Percentiles rank a stretch among this genome's conserved stretches.
These are phyloP conservation scores for Daphne laureola DNA, from an alignment of 441 rosid genomes.

Conservation along the genomic window DNA sequence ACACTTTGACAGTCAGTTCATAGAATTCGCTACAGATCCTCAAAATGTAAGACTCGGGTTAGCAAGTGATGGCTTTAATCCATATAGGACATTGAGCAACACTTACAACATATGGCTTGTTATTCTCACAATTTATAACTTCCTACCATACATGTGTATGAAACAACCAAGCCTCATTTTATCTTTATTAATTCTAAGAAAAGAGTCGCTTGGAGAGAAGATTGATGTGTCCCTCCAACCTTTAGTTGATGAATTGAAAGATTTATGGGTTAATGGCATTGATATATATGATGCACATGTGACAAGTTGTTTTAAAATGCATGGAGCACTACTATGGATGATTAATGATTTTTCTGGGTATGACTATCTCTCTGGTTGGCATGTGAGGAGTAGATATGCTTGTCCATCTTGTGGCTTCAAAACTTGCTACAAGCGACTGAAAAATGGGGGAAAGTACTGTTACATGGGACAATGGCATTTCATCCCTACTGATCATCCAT, in stretches of 20 bases:
- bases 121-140: background rate
- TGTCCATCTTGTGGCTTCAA: background rate
- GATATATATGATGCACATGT: no score
- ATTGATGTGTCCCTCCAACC: no score
- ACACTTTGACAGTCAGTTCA: background rate
- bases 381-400: background rate
- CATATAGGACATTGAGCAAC: background rate
- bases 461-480: background rate
- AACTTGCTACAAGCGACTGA: background rate
- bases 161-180: background rate
- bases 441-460: background rate
- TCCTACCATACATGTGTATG: background rate
- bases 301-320: no score
- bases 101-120: background rate
- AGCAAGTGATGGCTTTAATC: slow-evolving; percentile 1
- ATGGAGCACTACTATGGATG: no score
- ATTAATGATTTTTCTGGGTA: no score
- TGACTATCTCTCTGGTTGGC: no score
- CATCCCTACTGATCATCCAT: no score
- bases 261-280: no score
- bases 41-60: background rate
- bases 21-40: background rate
- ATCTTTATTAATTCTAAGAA: no score
- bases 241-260: no score
- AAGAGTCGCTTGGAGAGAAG: no score